Evolutionary conservation across 139 green algal genomes (phyloP).

Genomic region (Micromonas pusilla): DNA sequence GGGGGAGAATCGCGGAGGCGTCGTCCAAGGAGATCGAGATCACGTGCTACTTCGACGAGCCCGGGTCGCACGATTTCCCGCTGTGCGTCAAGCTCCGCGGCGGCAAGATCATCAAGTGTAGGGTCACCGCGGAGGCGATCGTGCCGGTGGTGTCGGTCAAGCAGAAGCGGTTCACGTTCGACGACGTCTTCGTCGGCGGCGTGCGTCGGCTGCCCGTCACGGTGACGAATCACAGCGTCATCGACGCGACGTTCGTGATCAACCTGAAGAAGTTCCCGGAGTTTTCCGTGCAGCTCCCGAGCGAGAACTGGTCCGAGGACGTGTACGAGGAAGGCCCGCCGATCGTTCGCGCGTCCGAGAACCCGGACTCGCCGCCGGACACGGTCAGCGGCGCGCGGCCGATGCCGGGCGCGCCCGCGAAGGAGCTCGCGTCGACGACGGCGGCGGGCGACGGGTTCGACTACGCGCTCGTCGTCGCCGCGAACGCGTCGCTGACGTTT

Average conservation of each 20-base stretch:
- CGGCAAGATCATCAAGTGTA: conserved; percentile 47
- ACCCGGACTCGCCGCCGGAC: too few relatives aligned
- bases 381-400: too few relatives aligned
- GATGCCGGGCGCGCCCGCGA: too few relatives aligned
- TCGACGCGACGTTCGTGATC: conserved; percentile 54
- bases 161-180: conserved; percentile 47
- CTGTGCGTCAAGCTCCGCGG: conserved; percentile 52
- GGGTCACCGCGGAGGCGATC: conserved; percentile 47
- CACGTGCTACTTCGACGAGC: conserved; percentile 30
- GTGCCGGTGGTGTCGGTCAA: conserved; percentile 48
- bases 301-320: conserved; percentile 49
- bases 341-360: not conserved
- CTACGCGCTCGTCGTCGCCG: conserved; percentile 22
- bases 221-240: too few relatives aligned
- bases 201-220: too few relatives aligned
- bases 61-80: conserved; percentile 29
- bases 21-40: conserved; percentile 48
- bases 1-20: not conserved
- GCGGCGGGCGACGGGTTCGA: not conserved
- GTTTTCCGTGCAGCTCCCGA: conserved; percentile 49
- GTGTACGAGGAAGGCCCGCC: conserved; percentile 55
- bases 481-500: conserved; percentile 8
- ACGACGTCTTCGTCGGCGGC: conserved; percentile 48
- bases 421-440: too few relatives aligned
- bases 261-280: conserved; percentile 43